Base-by-base conservation (phyloP, 2,329 filamentous ascomycete genomes). In the Colletotrichum lini region DNA sequence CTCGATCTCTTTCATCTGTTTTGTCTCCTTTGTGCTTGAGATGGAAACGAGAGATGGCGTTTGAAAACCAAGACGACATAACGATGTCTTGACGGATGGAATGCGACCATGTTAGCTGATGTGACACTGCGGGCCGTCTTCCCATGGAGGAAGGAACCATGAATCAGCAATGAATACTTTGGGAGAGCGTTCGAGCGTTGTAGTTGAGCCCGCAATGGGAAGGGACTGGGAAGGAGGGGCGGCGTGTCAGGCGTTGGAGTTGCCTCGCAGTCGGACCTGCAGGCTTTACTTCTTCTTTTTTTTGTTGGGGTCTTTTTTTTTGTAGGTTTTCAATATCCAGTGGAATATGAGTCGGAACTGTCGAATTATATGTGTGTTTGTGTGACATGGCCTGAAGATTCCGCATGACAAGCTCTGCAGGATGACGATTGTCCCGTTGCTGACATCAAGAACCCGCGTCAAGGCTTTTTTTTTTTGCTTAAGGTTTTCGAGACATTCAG, bases 1-100 rank as follows among this genome's bases (percentile, higher is more conserved):
- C 26, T 35, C n/a, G 38, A 38, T 35, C n/a, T 57, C 21, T 47
- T 13, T 3, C n/a, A 15, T 16, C 44, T 49, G 23, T 21, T 26
- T 21, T 35, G 13, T 30, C 40, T 42, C 42, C 16, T 52, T 50
- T 58, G 44, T 68, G 58, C 50, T 54, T 7, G 54, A 65, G 66
- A 72, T 72, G 70, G 66, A 72, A 72, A 65, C 44, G 38, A 70
- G 56, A 72, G 59, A 72, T 65, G 66, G 66, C 66, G 70, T 72
- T 72, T 60, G 60, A 54, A 45, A 61, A 38, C 8, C 35, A 53
- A 65, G 67, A 54, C 70, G 35, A 61, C 54, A 72, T 54, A 61
- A 72, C 47, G 54, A 72, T 59, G 66, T 50, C 61, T 68, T 65
- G 56, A 72, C 54, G 66, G 66, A 60, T 57, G 70, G 66, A 56